phyloP scores from a whole-genome alignment of 148 eudicot genomes.

The Rhododendron molle region DNA sequence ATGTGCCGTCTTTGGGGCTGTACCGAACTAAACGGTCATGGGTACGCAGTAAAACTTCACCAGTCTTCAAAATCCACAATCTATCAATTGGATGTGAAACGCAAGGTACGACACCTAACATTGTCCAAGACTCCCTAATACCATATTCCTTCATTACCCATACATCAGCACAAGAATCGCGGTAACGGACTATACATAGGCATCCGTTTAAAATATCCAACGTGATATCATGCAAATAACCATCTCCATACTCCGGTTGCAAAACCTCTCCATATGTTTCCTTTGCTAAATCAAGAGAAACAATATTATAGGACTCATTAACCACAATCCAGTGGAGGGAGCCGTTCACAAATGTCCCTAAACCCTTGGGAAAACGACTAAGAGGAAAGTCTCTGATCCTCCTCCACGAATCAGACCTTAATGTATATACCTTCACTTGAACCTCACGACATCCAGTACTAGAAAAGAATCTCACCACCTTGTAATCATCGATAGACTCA shows the following conservation, averaged over 20 bases:
- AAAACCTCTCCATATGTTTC: neutral
- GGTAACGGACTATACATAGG: neutral
- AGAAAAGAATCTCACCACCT: constrained; percentile 17
- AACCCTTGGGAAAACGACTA: neutral
- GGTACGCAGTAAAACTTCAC: neutral
- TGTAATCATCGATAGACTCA: constrained; percentile 27
- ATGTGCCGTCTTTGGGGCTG: neutral
- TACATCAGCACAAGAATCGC: constrained; percentile 3
- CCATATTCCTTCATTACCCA: constrained; percentile 35
- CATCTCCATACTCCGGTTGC: too few species aligned
- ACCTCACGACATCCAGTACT: neutral
- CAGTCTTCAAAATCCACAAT: neutral
- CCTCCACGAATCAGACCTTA: neutral
- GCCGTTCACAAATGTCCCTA: neutral
- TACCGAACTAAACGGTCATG: neutral
- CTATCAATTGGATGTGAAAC: neutral
- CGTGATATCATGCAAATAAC: neutral
- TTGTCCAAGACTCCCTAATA: neutral
- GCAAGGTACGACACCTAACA: neutral
- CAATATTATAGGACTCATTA: neutral
- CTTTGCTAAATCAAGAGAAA: neutral
- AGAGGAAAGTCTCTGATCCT: neutral
- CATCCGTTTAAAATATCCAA: neutral
- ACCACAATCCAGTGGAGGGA: neutral
- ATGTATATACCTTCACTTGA: constrained; percentile 19